Base-by-base conservation (phyloP, 345 rosid genomes). In the Eucalyptus erythrocorys region DNA sequence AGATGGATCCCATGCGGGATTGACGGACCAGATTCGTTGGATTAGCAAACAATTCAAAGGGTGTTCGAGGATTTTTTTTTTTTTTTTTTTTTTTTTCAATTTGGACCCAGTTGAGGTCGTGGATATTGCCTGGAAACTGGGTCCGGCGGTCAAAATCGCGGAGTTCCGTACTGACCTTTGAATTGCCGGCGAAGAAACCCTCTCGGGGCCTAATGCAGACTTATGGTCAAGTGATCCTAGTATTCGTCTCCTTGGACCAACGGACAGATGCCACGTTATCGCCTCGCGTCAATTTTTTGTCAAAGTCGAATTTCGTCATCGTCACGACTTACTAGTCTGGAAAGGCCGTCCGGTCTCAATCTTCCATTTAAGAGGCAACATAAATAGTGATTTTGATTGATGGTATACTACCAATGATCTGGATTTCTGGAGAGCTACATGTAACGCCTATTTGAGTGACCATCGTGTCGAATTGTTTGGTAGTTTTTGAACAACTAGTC, bases 251-350 rank as follows among this genome's bases (percentile, higher is more conserved):
- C 21, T 34, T 17, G 43, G 24, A 68, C 37, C 43, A 19, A 34
- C 13, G 1, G 0, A 5, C 3, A 6, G 24, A 34, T 34, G 43
- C 24, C 42, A 5, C 42, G 12, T 16, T 5, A 0, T 16, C 43
- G 19, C 2, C 80, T 13, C 9, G 3, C 5, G 24, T 8, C 12
- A 34, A n/a, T n/a, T 55, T n/a, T 8, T 34, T 17, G 42, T 32
- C 6, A 9, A 66, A 32, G 19, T 66, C 76, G 3, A 32, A 12
- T 68, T 16, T 32, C 2, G 37, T 8, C 42, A 4, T 5, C 12
- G 0, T 15, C 0, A 6, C 40, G 12, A 68, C 10, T 9, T 4
- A 3, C 42, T 16, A 16, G 37, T 32, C 42, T 16, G 5, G 17
- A 32, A 3, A 1, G 42, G 3, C 2, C 10, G 12, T 32, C 42